Evolutionary conservation across 2,329 filamentous ascomycete species (phyloP).

Genomic region (Aspergillus costaricaensis): DNA sequence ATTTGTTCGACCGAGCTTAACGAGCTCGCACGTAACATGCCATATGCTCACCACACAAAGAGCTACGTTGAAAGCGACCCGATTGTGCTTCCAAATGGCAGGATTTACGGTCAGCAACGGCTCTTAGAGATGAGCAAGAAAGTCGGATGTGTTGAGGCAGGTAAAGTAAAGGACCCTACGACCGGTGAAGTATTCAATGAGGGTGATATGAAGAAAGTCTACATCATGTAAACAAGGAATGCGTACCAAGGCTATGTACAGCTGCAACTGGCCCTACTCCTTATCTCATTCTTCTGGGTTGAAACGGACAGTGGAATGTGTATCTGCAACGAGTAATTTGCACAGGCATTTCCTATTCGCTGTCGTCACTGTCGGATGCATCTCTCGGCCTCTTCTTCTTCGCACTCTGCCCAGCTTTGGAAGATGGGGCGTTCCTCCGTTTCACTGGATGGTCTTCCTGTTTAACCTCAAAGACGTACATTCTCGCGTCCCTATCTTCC

Average conservation of each 20-base stretch:
- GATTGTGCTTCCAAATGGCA: constrained; percentile 80
- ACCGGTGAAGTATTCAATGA: constrained; percentile 68
- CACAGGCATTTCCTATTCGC: background rate
- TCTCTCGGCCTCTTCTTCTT: constrained; percentile 36
- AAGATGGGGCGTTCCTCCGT: background rate
- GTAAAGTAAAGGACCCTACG: constrained; percentile 74
- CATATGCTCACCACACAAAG: constrained; percentile 93
- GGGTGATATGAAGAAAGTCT: constrained; percentile 78
- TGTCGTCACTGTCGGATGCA: constrained; percentile 37
- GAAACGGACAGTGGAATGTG: background rate
- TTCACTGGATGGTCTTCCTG: constrained; percentile 29
- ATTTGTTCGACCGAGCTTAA: constrained; percentile 97
- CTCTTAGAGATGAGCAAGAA: constrained; percentile 78
- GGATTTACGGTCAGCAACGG: constrained; percentile 76
- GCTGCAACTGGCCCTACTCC: background rate
- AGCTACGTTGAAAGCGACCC: constrained; percentile 88
- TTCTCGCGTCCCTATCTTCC: constrained; percentile 49
- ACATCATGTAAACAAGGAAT: constrained; percentile 65
- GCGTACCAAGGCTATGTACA: background rate
- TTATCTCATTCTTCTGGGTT: background rate
- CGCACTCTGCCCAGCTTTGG: constrained; percentile 27
- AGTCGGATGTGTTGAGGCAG: constrained; percentile 63
- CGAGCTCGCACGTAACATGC: constrained; percentile 81
- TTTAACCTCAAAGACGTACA: constrained; percentile 50
- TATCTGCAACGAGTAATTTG: background rate